phyloP scores from a whole-genome alignment of 345 rosid genomes.

The Rhodamnia rubescens region DNA sequence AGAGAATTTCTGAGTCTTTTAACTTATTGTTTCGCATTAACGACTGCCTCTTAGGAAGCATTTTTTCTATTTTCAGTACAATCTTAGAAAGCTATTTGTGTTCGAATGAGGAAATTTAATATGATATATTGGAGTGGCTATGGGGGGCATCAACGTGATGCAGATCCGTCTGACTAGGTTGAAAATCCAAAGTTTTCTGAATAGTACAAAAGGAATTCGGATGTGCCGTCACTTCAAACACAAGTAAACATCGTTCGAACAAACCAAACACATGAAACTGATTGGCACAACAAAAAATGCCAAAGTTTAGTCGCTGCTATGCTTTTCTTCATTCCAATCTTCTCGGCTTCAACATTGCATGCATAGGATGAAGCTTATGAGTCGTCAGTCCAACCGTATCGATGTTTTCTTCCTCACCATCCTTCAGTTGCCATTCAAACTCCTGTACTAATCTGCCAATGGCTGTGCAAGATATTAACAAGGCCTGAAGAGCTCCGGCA shows the following conservation, averaged over 20 bases:
- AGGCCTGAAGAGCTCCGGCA: constrained; percentile 74
- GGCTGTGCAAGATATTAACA: constrained; percentile 34
- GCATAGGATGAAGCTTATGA: constrained; percentile 70
- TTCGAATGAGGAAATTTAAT: neutral
- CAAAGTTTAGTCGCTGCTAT: neutral
- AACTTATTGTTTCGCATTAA: neutral
- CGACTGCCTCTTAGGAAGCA: neutral
- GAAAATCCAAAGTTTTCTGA: neutral
- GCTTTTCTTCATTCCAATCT: neutral
- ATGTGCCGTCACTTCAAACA: neutral
- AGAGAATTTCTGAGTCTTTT: neutral
- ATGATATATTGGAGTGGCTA: neutral
- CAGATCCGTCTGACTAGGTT: neutral
- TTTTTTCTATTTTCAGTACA: neutral
- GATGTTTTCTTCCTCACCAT: constrained; percentile 54
- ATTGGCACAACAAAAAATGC: neutral
- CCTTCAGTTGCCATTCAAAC: constrained; percentile 60
- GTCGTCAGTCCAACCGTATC: constrained; percentile 56
- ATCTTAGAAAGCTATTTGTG: neutral
- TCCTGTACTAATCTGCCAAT: constrained; percentile 75
- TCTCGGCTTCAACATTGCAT: constrained; percentile 44
- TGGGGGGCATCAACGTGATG: neutral
- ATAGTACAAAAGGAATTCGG: constrained; percentile 4
- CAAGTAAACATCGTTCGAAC: neutral
- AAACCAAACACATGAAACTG: neutral